phyloP scores from a whole-genome alignment of 257 asterid species.

The Echites panduratus region DNA sequence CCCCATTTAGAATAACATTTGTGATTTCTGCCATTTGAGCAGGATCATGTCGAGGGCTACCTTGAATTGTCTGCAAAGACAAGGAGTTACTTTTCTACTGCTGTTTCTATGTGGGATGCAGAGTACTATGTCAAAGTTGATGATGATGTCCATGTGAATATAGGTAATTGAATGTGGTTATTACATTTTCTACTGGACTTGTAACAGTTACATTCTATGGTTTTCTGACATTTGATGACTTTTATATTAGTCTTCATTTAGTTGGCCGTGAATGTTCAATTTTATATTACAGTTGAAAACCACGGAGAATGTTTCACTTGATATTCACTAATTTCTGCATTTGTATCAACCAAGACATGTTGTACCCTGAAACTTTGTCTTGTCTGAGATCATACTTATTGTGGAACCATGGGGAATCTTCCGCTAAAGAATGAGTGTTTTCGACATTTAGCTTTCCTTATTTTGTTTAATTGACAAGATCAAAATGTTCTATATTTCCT shows the following conservation, averaged over 20 bases:
- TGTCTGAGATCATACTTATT: not conserved
- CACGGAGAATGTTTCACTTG: not conserved
- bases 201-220: not conserved
- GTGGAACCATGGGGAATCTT: not conserved
- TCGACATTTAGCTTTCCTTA: not conserved
- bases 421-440: not conserved
- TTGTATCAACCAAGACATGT: not conserved
- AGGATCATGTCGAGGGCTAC: conserved; percentile 94
- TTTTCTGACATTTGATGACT: not conserved
- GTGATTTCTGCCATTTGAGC: conserved; percentile 7
- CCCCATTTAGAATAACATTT: not conserved
- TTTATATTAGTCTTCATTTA: not conserved
- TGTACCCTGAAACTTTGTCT: not conserved
- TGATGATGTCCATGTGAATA: conserved; percentile 90
- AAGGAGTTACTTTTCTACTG: conserved; percentile 69
- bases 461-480: not conserved
- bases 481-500: conserved; percentile 2
- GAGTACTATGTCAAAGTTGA: conserved; percentile 91
- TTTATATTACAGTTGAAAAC: not conserved
- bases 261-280: not conserved
- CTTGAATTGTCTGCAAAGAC: conserved; percentile 94
- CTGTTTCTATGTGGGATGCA: conserved; percentile 78
- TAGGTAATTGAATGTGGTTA: conserved; percentile 39
- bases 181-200: not conserved
- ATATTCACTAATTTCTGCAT: not conserved